Evolutionary conservation across 2,329 filamentous ascomycete genomes (phyloP), one percentile per base, ranked within the genome.

Genomic region (Claviceps humidiphila): DNA sequence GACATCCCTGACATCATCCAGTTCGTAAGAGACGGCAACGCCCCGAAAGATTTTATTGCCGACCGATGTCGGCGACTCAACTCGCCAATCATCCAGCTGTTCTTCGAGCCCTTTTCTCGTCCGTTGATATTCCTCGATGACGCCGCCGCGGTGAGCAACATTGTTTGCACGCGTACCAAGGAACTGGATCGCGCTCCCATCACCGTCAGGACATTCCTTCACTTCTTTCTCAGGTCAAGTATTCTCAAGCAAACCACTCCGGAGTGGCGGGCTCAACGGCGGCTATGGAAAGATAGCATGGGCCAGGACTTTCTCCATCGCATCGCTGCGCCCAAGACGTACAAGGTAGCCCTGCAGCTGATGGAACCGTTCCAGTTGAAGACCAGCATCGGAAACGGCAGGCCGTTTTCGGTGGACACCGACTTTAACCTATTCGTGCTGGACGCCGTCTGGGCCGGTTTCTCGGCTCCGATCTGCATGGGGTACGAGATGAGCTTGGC

Each of bases 181-280:
- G 72, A 74, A 43, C 75, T 74, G 47, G 72, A 75, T 57, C 66
- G 70, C 11, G 66, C 64, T 45, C 57, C 57, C 49, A 63, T 65
- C 56, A 65, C 68, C 37, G 51, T 54, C 6, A 60, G 64, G 7
- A 46, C 67, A 3, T 60, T 70, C 22, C 58, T 58, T 30, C 65
- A 65, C 22, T 58, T 67, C 20, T 54, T 63, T 22, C 65, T 63
- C 2, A 51, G 65, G 42, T 61, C 66, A 52, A 68, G 70, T 53
- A 64, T 64, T 26, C 55, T 62, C 30, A 60, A 64, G 47, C 52
- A 58, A 50, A 65, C 64, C 1, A 62, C 66, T 24, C 51, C 58
- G 0, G 58, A 58, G n/a, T 70, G 62, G 58, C 65, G 63, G 56
- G 50, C 57, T 4, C 62, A 67, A 49, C 61, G 65, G 5, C 63